Evolutionary conservation across 768 basidiomycete genomes (phyloP).

Genomic region (Trametes maxima): DNA sequence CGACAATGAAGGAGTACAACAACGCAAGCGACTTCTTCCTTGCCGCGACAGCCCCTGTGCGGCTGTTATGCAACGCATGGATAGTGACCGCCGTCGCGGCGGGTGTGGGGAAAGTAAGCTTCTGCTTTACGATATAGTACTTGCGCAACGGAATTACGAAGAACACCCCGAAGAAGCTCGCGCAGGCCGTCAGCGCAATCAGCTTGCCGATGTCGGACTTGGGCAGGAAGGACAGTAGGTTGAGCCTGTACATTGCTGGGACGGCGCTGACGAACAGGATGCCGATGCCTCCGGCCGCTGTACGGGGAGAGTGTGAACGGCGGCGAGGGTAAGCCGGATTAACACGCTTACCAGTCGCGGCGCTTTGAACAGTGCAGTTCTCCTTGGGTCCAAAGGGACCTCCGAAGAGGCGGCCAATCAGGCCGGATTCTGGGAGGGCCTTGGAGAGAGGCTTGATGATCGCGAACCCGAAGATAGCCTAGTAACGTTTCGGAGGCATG

Average conservation of each 20-base stretch:
- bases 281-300: conserved; percentile 58
- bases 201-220: conserved; percentile 56
- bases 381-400: conserved; percentile 68
- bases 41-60: conserved; percentile 52
- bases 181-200: conserved; percentile 54
- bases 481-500: too few relatives aligned
- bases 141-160: conserved; percentile 66
- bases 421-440: conserved; percentile 47
- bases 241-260: conserved; percentile 61
- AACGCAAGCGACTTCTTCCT: conserved; percentile 58
- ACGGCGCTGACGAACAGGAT: conserved; percentile 61
- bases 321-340: not conserved
- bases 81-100: conserved; percentile 70
- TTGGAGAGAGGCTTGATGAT: conserved; percentile 60
- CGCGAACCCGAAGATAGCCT: conserved; percentile 61
- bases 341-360: conserved; percentile 47
- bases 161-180: conserved; percentile 64
- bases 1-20: conserved; percentile 45
- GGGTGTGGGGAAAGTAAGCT: conserved; percentile 64
- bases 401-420: conserved; percentile 48
- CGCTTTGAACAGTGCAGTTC: conserved; percentile 63
- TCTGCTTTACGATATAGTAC: conserved; percentile 64
- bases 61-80: conserved; percentile 57
- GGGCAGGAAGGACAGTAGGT: conserved; percentile 48
- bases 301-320: not conserved